Evolutionary conservation across 2,329 filamentous ascomycete species (phyloP), one percentile per base, ranked within the genome.

Genomic region (Aureobasidium sp.): DNA sequence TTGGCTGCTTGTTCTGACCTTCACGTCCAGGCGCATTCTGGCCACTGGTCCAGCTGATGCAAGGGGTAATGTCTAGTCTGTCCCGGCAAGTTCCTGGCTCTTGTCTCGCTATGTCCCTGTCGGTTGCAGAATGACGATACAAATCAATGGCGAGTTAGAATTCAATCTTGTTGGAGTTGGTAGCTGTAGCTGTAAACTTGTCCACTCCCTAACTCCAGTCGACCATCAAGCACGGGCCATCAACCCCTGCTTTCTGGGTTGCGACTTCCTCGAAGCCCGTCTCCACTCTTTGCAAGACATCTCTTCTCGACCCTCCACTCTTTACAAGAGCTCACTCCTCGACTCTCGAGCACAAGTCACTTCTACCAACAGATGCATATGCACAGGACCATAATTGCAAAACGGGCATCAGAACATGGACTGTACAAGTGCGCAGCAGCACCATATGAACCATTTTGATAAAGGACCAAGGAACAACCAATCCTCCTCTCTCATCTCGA

Each of bases 21-120:
- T 84, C 49, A 84, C 77, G 71, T 84, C 81, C 69, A 84, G 77
- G 68, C 79, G 79, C 81, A 84, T 84, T 60, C 47, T 71, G 65
- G 59, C 63, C 61, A 65, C 63, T 62, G 53, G 61, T 64, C 64
- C 64, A 65, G 62, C 55, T 60, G 63, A 67, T 60, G 66, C 67
- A 69, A 69, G 67, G 68, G 67, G 65, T 63, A 59, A 62, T 54
- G 46, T 33, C 7, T 23, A 25, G 46, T 43, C 35, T 60, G 43
- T 58, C 21, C 43, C 43, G 31, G 21, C 21, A 11, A 13, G 15
- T 46, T 45, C 42, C 40, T 40, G 13, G 7, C 37, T 42, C 37
- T 55, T 21, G n/a, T 45, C 27, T 46, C 27, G 38, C 13, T 35
- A 11, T 25, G n/a, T 35, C 29, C 40, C 19, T 33, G 21, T 2